Evolutionary conservation across 805 yeast species (phyloP).

Genomic region (Ogataea wickerhamii): DNA sequence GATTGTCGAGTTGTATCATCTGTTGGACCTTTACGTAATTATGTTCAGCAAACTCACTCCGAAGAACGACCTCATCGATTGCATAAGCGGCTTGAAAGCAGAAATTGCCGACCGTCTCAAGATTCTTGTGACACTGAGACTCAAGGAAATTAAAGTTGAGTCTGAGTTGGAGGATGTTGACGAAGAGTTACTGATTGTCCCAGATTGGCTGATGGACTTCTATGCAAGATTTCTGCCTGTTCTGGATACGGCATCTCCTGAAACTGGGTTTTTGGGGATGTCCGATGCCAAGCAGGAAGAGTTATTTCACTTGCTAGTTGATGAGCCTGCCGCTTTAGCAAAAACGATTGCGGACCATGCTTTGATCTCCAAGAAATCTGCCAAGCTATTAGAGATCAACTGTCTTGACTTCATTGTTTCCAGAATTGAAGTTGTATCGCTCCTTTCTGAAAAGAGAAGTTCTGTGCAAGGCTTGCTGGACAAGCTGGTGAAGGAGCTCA

Average conservation of each 20-base stretch:
- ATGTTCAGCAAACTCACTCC: conserved; percentile 55
- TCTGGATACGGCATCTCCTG: conserved; percentile 38
- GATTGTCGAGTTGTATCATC: conserved; percentile 55
- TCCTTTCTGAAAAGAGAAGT: conserved; percentile 38
- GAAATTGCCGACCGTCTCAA: conserved; percentile 39
- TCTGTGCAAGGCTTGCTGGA: conserved; percentile 35
- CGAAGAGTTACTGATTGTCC: conserved; percentile 62
- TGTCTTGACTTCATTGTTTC: conserved; percentile 56
- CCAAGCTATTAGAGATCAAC: conserved; percentile 49
- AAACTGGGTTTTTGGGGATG: conserved; percentile 40
- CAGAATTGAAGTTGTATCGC: conserved; percentile 45
- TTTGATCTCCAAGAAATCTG: conserved; percentile 26
- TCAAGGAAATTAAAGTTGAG: conserved; percentile 30
- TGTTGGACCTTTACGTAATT: conserved; percentile 63
- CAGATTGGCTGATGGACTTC: conserved; percentile 78
- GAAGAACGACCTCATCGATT: conserved; percentile 19
- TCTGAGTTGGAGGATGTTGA: conserved; percentile 34
- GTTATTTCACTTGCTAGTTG: conserved; percentile 42
- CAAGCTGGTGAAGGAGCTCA: conserved; percentile 37
- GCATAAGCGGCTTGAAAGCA: conserved; percentile 32
- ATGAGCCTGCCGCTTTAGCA: conserved; percentile 43
- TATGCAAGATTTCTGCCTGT: conserved; percentile 57
- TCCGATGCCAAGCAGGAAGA: conserved; percentile 32
- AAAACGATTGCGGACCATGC: conserved; percentile 21
- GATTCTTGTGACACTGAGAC: conserved; percentile 36